Conservation (phyloP, 192 early-diverging fungal species). For the Umbelopsis ramanniana region DNA sequence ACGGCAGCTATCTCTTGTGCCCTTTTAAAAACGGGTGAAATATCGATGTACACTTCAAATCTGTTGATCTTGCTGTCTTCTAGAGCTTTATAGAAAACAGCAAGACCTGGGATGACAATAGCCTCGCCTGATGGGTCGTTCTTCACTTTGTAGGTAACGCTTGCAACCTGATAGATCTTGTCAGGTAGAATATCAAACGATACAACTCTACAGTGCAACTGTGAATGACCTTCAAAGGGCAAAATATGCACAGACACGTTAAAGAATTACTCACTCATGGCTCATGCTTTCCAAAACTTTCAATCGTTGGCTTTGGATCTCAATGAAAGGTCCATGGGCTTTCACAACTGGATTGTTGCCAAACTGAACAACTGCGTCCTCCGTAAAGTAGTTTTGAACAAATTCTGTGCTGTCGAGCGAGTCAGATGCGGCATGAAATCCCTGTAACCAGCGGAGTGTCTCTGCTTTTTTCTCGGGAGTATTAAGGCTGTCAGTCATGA, state of each 20-base stretch:
- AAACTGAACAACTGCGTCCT: background rate
- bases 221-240: background rate
- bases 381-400: background rate
- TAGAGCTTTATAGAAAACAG: background rate
- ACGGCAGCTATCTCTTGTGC: background rate
- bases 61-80: background rate
- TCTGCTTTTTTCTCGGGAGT: background rate
- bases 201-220: background rate
- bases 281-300: background rate
- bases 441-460: background rate
- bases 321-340: background rate
- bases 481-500: background rate
- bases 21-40: background rate
- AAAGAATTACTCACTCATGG: background rate
- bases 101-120: background rate
- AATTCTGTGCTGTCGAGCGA: background rate
- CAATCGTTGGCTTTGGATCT: background rate
- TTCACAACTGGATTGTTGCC: background rate
- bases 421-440: background rate
- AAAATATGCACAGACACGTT: background rate
- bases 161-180: background rate
- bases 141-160: background rate
- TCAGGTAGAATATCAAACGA: background rate
- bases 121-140: background rate
- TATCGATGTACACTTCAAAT: conserved; percentile 1